phyloP scores from a whole-genome alignment of 768 basidiomycete species.

The Trametes cubensis region DNA sequence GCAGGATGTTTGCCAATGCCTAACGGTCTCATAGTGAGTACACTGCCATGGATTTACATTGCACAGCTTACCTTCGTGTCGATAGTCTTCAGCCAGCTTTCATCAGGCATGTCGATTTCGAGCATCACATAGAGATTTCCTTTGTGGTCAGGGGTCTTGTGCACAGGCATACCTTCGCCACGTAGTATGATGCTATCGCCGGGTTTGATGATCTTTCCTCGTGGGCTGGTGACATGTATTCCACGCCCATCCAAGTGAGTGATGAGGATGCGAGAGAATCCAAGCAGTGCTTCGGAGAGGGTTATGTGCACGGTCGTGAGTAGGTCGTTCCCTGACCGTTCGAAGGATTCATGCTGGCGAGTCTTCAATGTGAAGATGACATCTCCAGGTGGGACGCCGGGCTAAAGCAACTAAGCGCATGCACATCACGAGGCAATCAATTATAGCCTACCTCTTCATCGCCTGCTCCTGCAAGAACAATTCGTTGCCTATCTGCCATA shows the following conservation, averaged over 20 bases:
- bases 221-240: slow-evolving; percentile 74
- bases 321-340: slow-evolving; percentile 81
- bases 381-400: slow-evolving; percentile 85
- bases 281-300: slow-evolving; percentile 90
- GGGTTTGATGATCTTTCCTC: slow-evolving; percentile 74
- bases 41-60: not conserved
- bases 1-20: slow-evolving; percentile 66
- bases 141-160: slow-evolving; percentile 63
- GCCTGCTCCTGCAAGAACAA: slow-evolving; percentile 88
- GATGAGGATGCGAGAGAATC: slow-evolving; percentile 90
- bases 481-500: slow-evolving; percentile 80
- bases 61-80: slow-evolving; percentile 55
- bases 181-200: slow-evolving; percentile 74
- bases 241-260: slow-evolving; percentile 94
- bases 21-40: slow-evolving; percentile 33
- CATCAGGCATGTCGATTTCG: slow-evolving; percentile 85
- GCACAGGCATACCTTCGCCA: slow-evolving; percentile 89
- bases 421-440: not conserved
- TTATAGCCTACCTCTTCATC: slow-evolving; percentile 73
- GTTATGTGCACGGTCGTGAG: slow-evolving; percentile 82
- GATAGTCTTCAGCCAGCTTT: slow-evolving; percentile 71
- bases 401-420: slow-evolving; percentile 46
- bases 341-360: slow-evolving; percentile 75
- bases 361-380: slow-evolving; percentile 82
- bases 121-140: slow-evolving; percentile 85